Conservation (phyloP, 2,329 filamentous ascomycete species). For the Metarhizium sp. region DNA sequence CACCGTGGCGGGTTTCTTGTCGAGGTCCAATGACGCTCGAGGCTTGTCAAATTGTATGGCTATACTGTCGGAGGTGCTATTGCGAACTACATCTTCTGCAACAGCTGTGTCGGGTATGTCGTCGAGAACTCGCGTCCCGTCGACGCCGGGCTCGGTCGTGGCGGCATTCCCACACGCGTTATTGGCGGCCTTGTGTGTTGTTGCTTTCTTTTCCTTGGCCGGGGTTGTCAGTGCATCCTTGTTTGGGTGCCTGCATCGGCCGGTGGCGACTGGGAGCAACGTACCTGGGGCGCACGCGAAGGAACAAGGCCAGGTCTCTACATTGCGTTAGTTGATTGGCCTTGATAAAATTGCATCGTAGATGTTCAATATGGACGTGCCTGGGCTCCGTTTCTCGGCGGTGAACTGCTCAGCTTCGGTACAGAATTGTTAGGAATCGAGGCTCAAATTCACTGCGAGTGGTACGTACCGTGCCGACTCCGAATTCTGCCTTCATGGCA, state of each 20-base stretch:
- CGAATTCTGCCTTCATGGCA: conserved; percentile 27
- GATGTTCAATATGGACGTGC: not conserved
- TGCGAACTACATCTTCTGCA: conserved; percentile 4
- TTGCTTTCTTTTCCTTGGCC: conserved; percentile 5
- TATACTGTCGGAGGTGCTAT: not conserved
- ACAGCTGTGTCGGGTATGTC: conserved; percentile 2
- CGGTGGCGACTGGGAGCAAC: not conserved
- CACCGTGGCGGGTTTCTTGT: not conserved
- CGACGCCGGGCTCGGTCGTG: not conserved
- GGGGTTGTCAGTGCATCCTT: conserved; percentile 3
- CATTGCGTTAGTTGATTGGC: not conserved
- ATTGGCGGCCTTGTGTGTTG: conserved; percentile 2
- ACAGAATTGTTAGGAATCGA: not conserved
- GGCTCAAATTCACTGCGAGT: not conserved
- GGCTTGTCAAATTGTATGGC: conserved; percentile 5
- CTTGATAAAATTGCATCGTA: not conserved
- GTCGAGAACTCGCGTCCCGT: conserved; percentile 2
- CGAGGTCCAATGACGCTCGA: conserved; percentile 1
- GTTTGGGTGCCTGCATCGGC: not conserved
- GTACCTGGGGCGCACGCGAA: conserved; percentile 1
- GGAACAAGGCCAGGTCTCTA: not conserved
- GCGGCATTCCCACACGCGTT: conserved; percentile 2
- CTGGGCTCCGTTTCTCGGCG: not conserved
- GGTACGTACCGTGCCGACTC: conserved; percentile 28
- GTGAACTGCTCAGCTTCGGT: conserved; percentile 5